Base-by-base conservation (phyloP, 768 basidiomycete genomes). In the Cantharellus cinnabarinus region DNA sequence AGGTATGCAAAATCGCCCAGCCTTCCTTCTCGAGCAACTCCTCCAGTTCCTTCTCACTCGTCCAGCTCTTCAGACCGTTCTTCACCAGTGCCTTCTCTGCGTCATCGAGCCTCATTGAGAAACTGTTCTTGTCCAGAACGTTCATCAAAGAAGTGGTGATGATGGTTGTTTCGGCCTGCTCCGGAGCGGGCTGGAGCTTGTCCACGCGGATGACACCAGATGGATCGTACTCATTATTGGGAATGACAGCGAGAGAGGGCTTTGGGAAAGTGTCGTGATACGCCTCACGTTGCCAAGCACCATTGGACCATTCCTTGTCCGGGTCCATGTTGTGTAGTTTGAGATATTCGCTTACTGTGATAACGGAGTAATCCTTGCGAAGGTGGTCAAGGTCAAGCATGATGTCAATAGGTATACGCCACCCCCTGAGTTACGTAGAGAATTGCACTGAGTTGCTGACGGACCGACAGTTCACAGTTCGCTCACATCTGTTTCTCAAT, bases 331-430 rank as follows among this genome's bases (percentile, higher is more conserved):
- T 65, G 59, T 76, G 73, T 29, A 76, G 67, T 29, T 69, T 69
- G 60, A 76, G 69, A 59, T 73, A 76, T 50, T 76, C 75, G 5
- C 71, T 66, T 37, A 71, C 65, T n/a, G 71, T 71, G 62, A 76
- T 59, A 58, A 76, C 70, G n/a, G 71, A 65, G 14, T 74, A 69
- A 1, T 58, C 63, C 42, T 60, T 59, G 41, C 73, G 73, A 14
- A 76, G 68, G 58, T 69, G 70, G 41, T 72, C 70, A 42, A 76
- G 59, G 62, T 76, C 71, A 58, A 76, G 62, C 75, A 76, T 74
- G 59, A 67, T 40, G 54, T 69, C 65, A 20, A 72, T 67, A 39
- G 69, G 69, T 15, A 74, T 65, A 3, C 68, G 65, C 67, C 71
- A 71, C 7, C 64, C 71, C 67, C 70, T 71, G 56, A 68, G 3